These are phyloP conservation scores for Suillus discolor DNA, from an alignment of 768 basidiomycete species.

Conservation along the genomic window DNA sequence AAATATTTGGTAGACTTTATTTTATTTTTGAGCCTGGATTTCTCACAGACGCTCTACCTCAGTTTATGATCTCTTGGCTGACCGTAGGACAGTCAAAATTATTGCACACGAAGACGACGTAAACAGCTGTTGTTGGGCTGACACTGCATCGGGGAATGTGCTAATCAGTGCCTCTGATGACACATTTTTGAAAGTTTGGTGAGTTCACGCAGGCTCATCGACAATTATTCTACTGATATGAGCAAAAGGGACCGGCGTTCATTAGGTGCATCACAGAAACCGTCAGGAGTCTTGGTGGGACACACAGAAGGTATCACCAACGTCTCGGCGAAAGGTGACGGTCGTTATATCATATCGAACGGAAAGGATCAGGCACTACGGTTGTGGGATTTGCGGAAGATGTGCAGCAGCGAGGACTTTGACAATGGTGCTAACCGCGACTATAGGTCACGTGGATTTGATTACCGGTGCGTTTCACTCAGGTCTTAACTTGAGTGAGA, in stretches of 20 bases:
- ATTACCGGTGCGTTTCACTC: constrained; percentile 71
- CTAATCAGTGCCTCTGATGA: constrained; percentile 96
- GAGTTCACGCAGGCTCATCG: constrained; percentile 20
- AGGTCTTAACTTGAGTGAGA: not conserved
- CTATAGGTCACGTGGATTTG: constrained; percentile 66
- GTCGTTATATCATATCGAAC: constrained; percentile 93
- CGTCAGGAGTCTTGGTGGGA: constrained; percentile 91
- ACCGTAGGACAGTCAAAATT: constrained; percentile 81
- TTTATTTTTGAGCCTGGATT: constrained; percentile 6
- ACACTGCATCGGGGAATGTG: constrained; percentile 89
- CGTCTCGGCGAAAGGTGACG: constrained; percentile 94
- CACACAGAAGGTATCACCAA: constrained; percentile 97
- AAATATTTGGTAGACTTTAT: constrained; percentile 62
- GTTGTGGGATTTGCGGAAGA: constrained; percentile 93
- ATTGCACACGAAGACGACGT: constrained; percentile 89
- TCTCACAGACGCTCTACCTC: constrained; percentile 2
- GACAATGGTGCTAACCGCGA: constrained; percentile 48
- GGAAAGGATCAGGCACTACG: constrained; percentile 94
- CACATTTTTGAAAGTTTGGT: constrained; percentile 95
- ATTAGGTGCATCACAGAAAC: constrained; percentile 55
- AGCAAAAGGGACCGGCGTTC: constrained; percentile 53
- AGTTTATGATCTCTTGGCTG: constrained; percentile 92
- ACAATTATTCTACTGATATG: not conserved
- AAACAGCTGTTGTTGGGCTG: constrained; percentile 96
- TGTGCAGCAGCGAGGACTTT: constrained; percentile 75